Evolutionary conservation across 164 flowering plant species (phyloP).

Genomic region (Chloranthus sessilifolius): DNA sequence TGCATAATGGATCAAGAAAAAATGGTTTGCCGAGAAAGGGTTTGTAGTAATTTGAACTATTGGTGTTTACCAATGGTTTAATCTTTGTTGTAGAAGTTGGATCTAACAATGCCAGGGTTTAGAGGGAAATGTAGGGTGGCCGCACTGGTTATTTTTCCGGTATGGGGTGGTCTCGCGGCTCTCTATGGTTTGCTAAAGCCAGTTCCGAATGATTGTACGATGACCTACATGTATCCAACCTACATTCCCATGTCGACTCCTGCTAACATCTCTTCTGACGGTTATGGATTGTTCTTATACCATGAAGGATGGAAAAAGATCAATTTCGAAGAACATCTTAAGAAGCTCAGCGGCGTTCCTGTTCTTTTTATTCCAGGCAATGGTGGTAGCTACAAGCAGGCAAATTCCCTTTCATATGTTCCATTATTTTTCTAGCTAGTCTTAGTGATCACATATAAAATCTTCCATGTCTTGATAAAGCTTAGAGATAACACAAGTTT

Average conservation of each 20-base stretch:
- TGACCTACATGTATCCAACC: slow-evolving; percentile 98
- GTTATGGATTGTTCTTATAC: slow-evolving; percentile 79
- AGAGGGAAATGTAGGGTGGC: slow-evolving; percentile 45
- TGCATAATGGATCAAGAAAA: no score
- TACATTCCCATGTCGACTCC: slow-evolving; percentile 70
- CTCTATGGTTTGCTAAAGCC: slow-evolving; percentile 62
- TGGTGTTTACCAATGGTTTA: slow-evolving; percentile 3
- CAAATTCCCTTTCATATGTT: slow-evolving; percentile 15
- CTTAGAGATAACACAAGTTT: no score
- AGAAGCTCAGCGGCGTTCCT: slow-evolving; percentile 79
- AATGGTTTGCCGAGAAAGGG: no score
- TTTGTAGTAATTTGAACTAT: no score
- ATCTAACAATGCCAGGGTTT: slow-evolving; percentile 35
- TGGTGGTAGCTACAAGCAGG: slow-evolving; percentile 99
- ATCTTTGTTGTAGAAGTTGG: slow-evolving; percentile 9
- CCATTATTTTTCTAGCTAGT: no score
- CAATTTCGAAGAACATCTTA: slow-evolving; percentile 71
- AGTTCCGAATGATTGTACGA: slow-evolving; percentile 67
- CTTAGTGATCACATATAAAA: no score
- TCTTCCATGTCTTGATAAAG: no score
- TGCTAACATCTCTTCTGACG: slow-evolving; percentile 36
- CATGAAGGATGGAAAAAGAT: slow-evolving; percentile 99
- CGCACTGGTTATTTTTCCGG: slow-evolving; percentile 25
- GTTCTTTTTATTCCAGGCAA: slow-evolving; percentile 96
- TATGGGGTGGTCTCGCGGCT: slow-evolving; percentile 48